Percentiles rank a stretch among this genome's conserved stretches.
Evolutionary conservation across 2,329 filamentous ascomycete species (phyloP).

Genomic region (Neurospora sp.): DNA sequence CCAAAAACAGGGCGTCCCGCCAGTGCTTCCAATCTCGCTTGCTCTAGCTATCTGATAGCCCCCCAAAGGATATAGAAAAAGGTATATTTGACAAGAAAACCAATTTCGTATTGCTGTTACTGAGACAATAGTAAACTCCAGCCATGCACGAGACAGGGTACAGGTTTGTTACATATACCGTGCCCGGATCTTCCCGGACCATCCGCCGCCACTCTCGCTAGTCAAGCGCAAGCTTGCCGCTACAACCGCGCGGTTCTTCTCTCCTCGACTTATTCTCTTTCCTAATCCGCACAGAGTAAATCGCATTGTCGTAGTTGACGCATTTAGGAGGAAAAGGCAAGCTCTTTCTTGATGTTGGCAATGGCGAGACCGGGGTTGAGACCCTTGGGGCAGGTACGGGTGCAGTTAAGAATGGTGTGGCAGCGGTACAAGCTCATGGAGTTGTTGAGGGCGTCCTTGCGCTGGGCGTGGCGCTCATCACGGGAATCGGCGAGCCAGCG

Average conservation of each 20-base stretch:
- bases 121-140: constrained; percentile 24
- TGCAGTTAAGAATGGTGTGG: constrained; percentile 99
- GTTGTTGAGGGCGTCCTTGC: constrained; percentile 90
- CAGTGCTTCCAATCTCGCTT: neutral
- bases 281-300: neutral
- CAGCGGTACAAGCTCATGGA: constrained; percentile 98
- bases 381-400: constrained; percentile 94
- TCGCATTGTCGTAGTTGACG: neutral
- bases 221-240: constrained; percentile 5
- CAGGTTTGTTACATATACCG: constrained; percentile 18
- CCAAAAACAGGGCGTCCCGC: neutral
- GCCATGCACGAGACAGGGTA: constrained; percentile 22
- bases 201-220: constrained; percentile 1
- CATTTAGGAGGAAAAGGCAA: constrained; percentile 56
- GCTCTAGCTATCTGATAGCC: neutral
- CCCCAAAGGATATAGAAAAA: neutral
- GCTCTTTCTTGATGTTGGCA: constrained; percentile 96
- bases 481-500: constrained; percentile 92
- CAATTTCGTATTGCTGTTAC: constrained; percentile 14
- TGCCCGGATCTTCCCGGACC: neutral
- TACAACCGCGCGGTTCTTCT: neutral
- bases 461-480: constrained; percentile 79
- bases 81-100: constrained; percentile 6
- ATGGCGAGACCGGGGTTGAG: constrained; percentile 92
- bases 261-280: neutral